Base-by-base conservation (phyloP, 2,329 filamentous ascomycete genomes). In the Cladophialophora bantiana region DNA sequence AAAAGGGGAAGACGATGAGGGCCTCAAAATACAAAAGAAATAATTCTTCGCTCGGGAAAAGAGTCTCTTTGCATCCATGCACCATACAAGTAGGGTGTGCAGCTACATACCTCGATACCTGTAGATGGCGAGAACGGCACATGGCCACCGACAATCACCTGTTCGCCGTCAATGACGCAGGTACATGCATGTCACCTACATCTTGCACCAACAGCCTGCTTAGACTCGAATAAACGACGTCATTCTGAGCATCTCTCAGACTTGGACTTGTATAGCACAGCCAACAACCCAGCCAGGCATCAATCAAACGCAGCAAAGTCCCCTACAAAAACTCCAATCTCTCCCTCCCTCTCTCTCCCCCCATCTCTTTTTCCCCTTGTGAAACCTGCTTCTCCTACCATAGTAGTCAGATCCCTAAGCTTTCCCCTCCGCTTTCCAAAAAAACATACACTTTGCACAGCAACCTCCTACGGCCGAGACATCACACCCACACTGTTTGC, bases 31-130 rank as follows among this genome's bases (percentile, higher is more conserved):
- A 62, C 60, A 68, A 63, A 66, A 56, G 62, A 68, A 65, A 54
- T 66, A 70, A 68, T 67, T 68, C 68, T 68, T 64, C 65, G 62
- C 65, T 68, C 59, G 55, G 26, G 18, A 38, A 40, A 60, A 54
- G n/a, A 48, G 4, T 58, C 3, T 31, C 1, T 38, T 52, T 52
- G 9, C 5, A 26, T 26, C 26, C 26, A 26, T 26, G 26, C 26
- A 26, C 26, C 26, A 26, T 26, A 26, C 3, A 26, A 50, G 9
- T 7, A 18, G 36, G 36, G 36, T 2, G 7, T 40, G 36, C 36
- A 40, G 15, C 15, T 12, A 15, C 12, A 5, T 40, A 9, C n/a
- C n/a, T n/a, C n/a, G n/a, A n/a, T 40, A 48, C 42, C n/a, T 48
- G n/a, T 26, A n/a, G 48, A 26, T 52, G 48, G 9, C n/a, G 12